phyloP scores from a whole-genome alignment of 345 rosid species.

The Hibiscus mutabilis region DNA sequence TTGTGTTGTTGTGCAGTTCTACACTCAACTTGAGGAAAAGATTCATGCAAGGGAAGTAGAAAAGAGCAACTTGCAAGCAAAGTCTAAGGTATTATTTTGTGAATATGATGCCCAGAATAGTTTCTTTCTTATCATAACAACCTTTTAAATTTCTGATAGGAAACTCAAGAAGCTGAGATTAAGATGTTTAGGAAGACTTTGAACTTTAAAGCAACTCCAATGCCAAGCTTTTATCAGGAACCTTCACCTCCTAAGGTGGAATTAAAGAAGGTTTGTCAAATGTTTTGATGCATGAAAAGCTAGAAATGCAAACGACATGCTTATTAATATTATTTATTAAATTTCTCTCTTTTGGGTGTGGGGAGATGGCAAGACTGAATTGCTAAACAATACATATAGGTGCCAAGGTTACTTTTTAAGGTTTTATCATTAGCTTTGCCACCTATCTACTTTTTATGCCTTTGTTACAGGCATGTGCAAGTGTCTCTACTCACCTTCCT shows the following conservation, averaged over 20 bases:
- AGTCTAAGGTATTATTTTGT: conserved; percentile 65
- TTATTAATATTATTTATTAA: background rate
- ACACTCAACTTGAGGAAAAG: conserved; percentile 92
- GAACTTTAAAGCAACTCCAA: conserved; percentile 92
- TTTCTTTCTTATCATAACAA: conserved; percentile 5
- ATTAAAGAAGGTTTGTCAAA: conserved; percentile 69
- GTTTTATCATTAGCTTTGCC: background rate
- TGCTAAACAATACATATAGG: background rate
- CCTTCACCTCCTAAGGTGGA: conserved; percentile 81
- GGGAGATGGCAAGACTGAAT: background rate
- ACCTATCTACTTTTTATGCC: background rate
- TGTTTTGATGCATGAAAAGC: background rate
- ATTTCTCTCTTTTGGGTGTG: background rate
- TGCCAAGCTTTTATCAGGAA: conserved; percentile 97
- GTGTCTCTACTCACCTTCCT: background rate
- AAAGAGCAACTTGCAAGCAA: conserved; percentile 70
- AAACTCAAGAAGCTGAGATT: conserved; percentile 95
- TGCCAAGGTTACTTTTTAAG: background rate
- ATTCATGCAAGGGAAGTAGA: conserved; percentile 90
- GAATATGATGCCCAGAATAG: background rate
- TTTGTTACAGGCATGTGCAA: background rate
- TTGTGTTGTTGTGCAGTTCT: conserved; percentile 52
- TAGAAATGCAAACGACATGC: background rate
- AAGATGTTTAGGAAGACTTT: conserved; percentile 86
- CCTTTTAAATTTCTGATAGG: conserved; percentile 35